Conservation (phyloP, 2,329 filamentous ascomycete species). For the Ophidiomyces ophidiicola region DNA sequence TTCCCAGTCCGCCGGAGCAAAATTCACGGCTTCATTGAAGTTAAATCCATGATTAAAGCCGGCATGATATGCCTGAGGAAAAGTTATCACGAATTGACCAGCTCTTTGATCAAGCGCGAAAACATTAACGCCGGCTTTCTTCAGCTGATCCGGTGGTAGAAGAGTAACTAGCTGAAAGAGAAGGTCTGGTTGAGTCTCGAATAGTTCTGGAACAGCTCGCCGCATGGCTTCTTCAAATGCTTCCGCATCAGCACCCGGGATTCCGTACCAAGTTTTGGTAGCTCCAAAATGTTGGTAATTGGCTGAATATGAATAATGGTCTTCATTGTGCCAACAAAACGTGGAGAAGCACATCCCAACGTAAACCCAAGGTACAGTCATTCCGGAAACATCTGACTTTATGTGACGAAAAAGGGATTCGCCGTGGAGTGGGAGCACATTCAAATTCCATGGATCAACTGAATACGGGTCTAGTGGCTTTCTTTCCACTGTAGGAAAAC, state of each 20-base stretch:
- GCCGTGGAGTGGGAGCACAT: constrained; percentile 75
- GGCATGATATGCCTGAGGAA: constrained; percentile 92
- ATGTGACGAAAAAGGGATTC: constrained; percentile 94
- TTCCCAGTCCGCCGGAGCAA: constrained; percentile 91
- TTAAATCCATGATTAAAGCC: constrained; percentile 99
- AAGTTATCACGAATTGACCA: constrained; percentile 91
- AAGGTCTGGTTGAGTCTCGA: constrained; percentile 91
- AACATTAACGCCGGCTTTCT: constrained; percentile 83
- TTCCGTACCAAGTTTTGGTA: constrained; percentile 98
- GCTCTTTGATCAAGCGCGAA: constrained; percentile 93
- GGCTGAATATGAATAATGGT: constrained; percentile 93
- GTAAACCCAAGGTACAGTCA: constrained; percentile 98
- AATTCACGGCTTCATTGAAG: constrained; percentile 97
- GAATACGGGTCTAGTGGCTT: constrained; percentile 79
- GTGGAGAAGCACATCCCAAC: constrained; percentile 99
- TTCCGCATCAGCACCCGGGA: constrained; percentile 82
- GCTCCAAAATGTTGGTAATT: constrained; percentile 98
- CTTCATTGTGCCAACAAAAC: constrained; percentile 98
- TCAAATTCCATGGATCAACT: constrained; percentile 89
- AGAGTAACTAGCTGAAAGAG: constrained; percentile 96
- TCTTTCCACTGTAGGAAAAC: constrained; percentile 87
- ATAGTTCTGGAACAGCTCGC: constrained; percentile 87
- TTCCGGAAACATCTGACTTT: constrained; percentile 95
- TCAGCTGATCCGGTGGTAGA: constrained; percentile 80
- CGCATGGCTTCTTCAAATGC: constrained; percentile 94